Conservation (phyloP, 768 basidiomycete species). For the Kwoniella botswanensis region DNA sequence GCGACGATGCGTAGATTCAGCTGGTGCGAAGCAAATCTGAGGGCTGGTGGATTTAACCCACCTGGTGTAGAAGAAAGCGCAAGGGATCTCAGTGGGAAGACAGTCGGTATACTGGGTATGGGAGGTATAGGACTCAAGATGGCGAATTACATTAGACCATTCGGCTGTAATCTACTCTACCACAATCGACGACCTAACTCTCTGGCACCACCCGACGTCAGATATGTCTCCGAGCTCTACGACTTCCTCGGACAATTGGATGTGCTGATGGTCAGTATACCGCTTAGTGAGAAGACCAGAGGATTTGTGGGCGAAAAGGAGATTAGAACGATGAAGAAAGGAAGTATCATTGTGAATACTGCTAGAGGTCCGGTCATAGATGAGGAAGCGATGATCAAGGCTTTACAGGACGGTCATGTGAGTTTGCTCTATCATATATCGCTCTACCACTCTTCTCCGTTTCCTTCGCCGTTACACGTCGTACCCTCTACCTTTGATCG, state of each 20-base stretch:
- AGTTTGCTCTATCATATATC: conserved; percentile 58
- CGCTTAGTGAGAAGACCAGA: conserved; percentile 68
- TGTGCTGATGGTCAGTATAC: conserved; percentile 74
- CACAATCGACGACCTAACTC: conserved; percentile 57
- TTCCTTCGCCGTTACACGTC: not conserved
- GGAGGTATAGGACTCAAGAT: conserved; percentile 58
- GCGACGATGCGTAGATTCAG: conserved; percentile 25
- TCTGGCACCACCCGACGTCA: conserved; percentile 57
- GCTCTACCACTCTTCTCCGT: not conserved
- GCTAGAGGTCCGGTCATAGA: conserved; percentile 88
- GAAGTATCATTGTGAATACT: conserved; percentile 78
- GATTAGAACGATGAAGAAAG: conserved; percentile 74
- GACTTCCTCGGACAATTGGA: conserved; percentile 72
- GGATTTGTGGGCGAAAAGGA: conserved; percentile 73
- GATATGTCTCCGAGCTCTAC: conserved; percentile 68
- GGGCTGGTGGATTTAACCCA: conserved; percentile 5
- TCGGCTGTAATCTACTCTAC: conserved; percentile 81
- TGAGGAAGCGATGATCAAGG: conserved; percentile 58
- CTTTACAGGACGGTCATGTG: conserved; percentile 47
- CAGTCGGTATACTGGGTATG: conserved; percentile 59
- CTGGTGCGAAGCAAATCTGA: conserved; percentile 6
- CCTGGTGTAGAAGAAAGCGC: conserved; percentile 24
- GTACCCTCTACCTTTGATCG: not conserved
- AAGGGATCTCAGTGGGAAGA: conserved; percentile 54
- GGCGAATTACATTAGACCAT: conserved; percentile 55